Conservation (phyloP, 441 rosid species). For the Populus hybrid region DNA sequence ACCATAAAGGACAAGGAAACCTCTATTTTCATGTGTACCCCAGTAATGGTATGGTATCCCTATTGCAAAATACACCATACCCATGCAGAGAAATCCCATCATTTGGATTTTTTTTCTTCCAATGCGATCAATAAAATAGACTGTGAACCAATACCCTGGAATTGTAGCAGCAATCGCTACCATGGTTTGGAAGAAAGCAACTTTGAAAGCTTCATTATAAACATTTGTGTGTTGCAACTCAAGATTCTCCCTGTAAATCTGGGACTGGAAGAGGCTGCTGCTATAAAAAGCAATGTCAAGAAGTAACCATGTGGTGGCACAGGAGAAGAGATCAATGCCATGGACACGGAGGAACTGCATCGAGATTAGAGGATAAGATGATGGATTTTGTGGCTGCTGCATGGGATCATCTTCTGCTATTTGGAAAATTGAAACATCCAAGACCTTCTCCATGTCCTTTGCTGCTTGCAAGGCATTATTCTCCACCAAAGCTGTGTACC, state of each 20-base stretch:
- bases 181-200: conserved; percentile 43
- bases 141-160: conserved; percentile 66
- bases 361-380: conserved; percentile 47
- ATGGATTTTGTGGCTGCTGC: conserved; percentile 11
- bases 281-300: conserved; percentile 60
- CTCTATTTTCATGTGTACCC: conserved; percentile 20
- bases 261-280: conserved; percentile 53
- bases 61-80: conserved; percentile 42
- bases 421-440: conserved; percentile 40
- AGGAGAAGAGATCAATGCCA: conserved; percentile 60
- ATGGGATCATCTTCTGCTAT: conserved; percentile 33
- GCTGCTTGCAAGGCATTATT: conserved; percentile 59
- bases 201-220: conserved; percentile 34
- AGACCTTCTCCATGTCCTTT: conserved; percentile 56
- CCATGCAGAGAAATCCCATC: conserved; percentile 60
- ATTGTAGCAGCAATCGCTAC: conserved; percentile 52
- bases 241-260: conserved; percentile 28
- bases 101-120: conserved; percentile 63
- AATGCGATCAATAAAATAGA: conserved; percentile 53
- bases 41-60: conserved; percentile 49
- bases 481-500: conserved; percentile 74
- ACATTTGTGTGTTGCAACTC: conserved; percentile 7
- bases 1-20: conserved; percentile 47
- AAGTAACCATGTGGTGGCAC: conserved; percentile 56
- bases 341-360: conserved; percentile 50